A percentile compares a stretch with the other conserved stretches of the same genome.
phyloP scores from a whole-genome alignment of 495 filamentous ascomycete species.

The Penicillium taxi region DNA sequence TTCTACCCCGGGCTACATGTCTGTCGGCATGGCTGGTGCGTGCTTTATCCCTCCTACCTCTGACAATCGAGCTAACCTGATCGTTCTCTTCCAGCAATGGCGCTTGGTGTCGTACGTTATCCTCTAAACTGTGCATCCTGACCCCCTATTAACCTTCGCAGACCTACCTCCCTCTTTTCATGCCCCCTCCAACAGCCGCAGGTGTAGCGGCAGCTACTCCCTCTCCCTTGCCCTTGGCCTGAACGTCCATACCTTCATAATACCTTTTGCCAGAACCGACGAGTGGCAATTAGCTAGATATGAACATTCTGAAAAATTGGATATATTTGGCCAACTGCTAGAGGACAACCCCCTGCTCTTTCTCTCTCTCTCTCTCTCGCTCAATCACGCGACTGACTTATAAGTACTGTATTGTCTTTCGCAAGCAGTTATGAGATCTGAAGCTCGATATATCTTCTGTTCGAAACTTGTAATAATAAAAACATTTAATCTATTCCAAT shows the following conservation, averaged over 20 bases:
- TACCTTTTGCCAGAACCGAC: slow-evolving; percentile 9
- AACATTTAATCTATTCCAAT: no score
- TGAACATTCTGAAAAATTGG: no score
- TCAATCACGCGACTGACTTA: no score
- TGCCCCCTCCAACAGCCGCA: slow-evolving; percentile 48
- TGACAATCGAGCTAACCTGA: slow-evolving; percentile 9
- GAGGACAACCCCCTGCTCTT: no score
- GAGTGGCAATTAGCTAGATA: slow-evolving; percentile 1
- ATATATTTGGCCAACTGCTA: no score
- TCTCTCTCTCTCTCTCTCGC: no score
- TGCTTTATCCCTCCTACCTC: slow-evolving; percentile 7
- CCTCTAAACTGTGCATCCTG: not conserved
- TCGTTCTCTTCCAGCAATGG: slow-evolving; percentile 52
- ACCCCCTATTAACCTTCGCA: slow-evolving; percentile 20
- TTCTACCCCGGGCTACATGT: slow-evolving; percentile 73
- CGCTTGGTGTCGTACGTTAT: slow-evolving; percentile 57
- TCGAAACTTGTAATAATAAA: no score
- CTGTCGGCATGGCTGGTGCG: slow-evolving; percentile 79
- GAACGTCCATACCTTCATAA: slow-evolving; percentile 6
- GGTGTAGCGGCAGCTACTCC: slow-evolving; percentile 37
- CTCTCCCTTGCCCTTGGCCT: slow-evolving; percentile 37
- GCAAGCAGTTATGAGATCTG: no score
- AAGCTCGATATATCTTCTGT: no score
- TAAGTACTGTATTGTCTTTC: no score
- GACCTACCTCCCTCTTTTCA: slow-evolving; percentile 80